These are phyloP conservation scores for Keithomyces neogunnii DNA, from an alignment of 2,329 filamentous ascomycete species.

Conservation along the genomic window DNA sequence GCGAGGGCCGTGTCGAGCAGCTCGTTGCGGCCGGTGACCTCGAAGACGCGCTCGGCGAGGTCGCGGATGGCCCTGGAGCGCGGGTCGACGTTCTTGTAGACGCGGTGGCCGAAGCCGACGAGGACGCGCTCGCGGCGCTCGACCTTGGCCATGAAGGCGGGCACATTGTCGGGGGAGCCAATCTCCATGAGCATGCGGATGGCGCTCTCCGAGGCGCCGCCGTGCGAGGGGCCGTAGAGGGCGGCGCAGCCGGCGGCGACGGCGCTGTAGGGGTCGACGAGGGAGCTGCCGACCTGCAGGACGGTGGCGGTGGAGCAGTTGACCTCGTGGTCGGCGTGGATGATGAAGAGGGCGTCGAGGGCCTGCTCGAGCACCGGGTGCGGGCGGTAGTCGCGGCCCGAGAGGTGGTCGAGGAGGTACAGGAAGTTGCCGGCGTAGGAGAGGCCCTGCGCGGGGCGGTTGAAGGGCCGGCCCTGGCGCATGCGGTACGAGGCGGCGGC, in stretches of 20 bases:
- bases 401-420: constrained; percentile 43
- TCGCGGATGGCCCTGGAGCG: constrained; percentile 39
- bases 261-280: constrained; percentile 47
- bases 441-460: constrained; percentile 36
- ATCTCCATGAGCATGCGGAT: constrained; percentile 46
- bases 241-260: constrained; percentile 44
- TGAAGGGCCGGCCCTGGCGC: constrained; percentile 42
- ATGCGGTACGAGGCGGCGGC: constrained; percentile 44
- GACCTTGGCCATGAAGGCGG: constrained; percentile 39
- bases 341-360: constrained; percentile 45
- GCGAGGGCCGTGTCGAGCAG: constrained; percentile 39
- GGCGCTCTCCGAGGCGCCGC: constrained; percentile 49
- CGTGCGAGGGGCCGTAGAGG: constrained; percentile 48
- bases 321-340: constrained; percentile 52
- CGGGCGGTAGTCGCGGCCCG: constrained; percentile 35
- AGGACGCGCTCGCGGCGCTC: constrained; percentile 42
- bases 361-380: constrained; percentile 40
- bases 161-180: constrained; percentile 40
- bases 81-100: constrained; percentile 46
- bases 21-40: constrained; percentile 40
- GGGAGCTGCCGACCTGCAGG: constrained; percentile 45
- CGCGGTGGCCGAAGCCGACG: constrained; percentile 47
- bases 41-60: constrained; percentile 41
- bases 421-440: constrained; percentile 48
- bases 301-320: constrained; percentile 49